Evolutionary conservation across 2,329 filamentous ascomycete genomes (phyloP).

Genomic region (Furcasterigmium furcatum): DNA sequence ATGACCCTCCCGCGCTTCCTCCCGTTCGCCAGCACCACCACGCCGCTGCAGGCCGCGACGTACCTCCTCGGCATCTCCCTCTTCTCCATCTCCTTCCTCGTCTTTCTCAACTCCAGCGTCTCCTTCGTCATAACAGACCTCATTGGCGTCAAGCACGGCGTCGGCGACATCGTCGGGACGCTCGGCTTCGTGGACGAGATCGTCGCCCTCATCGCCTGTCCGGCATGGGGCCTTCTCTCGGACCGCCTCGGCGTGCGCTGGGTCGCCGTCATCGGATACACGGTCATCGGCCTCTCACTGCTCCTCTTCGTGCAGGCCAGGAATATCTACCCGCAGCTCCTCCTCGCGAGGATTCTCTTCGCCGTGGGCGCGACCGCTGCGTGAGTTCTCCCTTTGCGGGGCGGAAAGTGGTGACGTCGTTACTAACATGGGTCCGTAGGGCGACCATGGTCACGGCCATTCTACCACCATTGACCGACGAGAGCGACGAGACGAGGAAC

Average conservation of each 20-base stretch:
- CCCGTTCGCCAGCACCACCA: slow-evolving; percentile 59
- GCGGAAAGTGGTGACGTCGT: background rate
- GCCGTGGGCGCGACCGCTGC: slow-evolving; percentile 88
- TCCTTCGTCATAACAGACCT: slow-evolving; percentile 84
- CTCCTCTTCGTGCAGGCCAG: slow-evolving; percentile 79
- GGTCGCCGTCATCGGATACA: slow-evolving; percentile 75
- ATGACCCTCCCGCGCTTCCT: slow-evolving; percentile 42
- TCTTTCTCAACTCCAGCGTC: slow-evolving; percentile 82
- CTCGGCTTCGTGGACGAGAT: slow-evolving; percentile 83
- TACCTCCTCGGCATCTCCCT: slow-evolving; percentile 81
- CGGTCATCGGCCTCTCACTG: slow-evolving; percentile 74
- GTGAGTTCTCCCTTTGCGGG: slow-evolving; percentile 36
- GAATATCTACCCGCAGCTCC: slow-evolving; percentile 84
- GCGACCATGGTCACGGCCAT: slow-evolving; percentile 98
- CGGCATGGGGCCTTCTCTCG: slow-evolving; percentile 73
- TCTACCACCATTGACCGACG: slow-evolving; percentile 67
- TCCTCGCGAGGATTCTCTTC: slow-evolving; percentile 83
- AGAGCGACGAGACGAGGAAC: slow-evolving; percentile 27
- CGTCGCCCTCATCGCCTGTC: slow-evolving; percentile 77
- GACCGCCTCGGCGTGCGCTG: slow-evolving; percentile 73
- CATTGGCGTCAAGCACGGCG: slow-evolving; percentile 67
- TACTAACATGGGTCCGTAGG: slow-evolving; percentile 24
- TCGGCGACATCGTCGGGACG: slow-evolving; percentile 80
- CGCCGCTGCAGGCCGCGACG: slow-evolving; percentile 60
- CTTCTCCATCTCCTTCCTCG: slow-evolving; percentile 85